Evolutionary conservation across 1,284 basidiomycete genomes (phyloP).

Genomic region (Cronartium ribicola): DNA sequence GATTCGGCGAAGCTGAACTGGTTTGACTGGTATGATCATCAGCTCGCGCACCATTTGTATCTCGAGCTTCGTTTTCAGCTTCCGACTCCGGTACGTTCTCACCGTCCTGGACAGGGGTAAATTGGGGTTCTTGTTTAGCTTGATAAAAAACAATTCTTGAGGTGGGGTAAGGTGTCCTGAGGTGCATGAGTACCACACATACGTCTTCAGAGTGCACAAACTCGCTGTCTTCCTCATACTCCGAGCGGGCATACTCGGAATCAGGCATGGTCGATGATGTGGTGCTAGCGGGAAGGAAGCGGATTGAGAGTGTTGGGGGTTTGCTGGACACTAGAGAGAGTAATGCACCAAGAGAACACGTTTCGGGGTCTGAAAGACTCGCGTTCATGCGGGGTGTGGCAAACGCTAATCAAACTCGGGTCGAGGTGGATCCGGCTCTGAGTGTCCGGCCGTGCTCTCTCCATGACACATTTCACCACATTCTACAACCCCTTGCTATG

Average conservation of each 20-base stretch:
- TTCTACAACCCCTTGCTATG: no score
- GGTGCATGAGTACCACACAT: neutral
- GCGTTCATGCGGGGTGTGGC: no score
- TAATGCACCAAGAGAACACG: no score
- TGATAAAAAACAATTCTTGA: neutral
- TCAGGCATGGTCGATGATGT: slow-evolving; percentile 3
- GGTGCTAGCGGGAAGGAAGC: neutral
- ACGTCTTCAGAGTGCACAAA: slow-evolving; percentile 38
- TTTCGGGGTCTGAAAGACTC: no score
- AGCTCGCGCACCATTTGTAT: neutral
- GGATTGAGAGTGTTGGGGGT: neutral
- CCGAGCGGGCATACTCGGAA: slow-evolving; percentile 34
- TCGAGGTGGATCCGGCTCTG: no score
- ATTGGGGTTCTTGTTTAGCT: neutral
- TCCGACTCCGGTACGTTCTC: neutral
- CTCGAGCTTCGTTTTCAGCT: neutral
- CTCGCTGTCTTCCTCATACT: slow-evolving; percentile 39
- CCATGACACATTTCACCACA: no score
- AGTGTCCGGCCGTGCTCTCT: no score
- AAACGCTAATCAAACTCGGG: no score
- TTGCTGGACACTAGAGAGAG: no score
- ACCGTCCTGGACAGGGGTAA: neutral
- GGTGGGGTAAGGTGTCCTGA: neutral
- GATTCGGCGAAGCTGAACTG: slow-evolving; percentile 1
- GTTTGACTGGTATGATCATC: slow-evolving; percentile 8